These are phyloP conservation scores for Lagerstroemia speciosa DNA, from an alignment of 345 rosid species.

Conservation along the genomic window DNA sequence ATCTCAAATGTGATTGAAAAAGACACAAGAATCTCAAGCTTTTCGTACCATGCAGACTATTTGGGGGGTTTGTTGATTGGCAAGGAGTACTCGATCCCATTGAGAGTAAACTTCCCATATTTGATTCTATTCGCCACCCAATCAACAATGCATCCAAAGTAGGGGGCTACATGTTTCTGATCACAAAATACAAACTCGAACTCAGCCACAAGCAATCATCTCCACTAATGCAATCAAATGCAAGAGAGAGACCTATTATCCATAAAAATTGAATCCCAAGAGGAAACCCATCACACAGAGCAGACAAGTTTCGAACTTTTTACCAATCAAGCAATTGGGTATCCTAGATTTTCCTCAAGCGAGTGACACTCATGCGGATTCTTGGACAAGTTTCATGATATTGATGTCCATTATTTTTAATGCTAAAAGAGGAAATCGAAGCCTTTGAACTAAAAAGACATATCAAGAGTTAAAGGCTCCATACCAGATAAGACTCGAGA, in stretches of 20 bases:
- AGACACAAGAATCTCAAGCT: not conserved
- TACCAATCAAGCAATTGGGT: not conserved
- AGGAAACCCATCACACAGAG: not conserved
- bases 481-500: constrained; percentile 78
- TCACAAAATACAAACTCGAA: constrained; percentile 6
- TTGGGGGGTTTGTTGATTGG: constrained; percentile 85
- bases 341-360: not conserved
- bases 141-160: constrained; percentile 90
- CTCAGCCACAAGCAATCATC: not conserved
- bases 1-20: not conserved
- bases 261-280: not conserved
- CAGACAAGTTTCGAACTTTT: not conserved
- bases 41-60: constrained; percentile 78
- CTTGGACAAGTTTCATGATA: no score
- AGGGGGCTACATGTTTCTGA: constrained; percentile 78
- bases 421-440: no score
- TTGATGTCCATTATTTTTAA: not conserved
- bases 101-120: constrained; percentile 69
- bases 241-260: not conserved
- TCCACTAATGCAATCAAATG: not conserved
- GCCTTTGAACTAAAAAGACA: not conserved
- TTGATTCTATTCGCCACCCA: constrained; percentile 86
- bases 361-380: no score
- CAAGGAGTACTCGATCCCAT: constrained; percentile 60
- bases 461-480: not conserved